Base-by-base conservation (phyloP, 352 stramenopile genomes). In the Phytopythium delawarense region DNA sequence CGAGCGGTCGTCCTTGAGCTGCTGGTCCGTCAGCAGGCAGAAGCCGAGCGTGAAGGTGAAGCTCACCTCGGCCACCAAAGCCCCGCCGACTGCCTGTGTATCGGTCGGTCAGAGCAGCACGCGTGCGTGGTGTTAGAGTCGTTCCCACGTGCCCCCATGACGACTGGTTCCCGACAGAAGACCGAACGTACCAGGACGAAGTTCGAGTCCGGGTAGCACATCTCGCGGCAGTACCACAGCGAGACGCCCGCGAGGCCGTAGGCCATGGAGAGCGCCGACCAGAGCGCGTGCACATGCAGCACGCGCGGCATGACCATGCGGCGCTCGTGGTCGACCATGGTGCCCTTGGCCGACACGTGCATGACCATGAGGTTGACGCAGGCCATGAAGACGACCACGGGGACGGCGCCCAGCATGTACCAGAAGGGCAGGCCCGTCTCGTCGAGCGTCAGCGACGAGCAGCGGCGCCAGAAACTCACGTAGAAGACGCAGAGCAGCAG, bases 331-430 rank as follows among this genome's bases (percentile, higher is more conserved):
- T 91, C 81, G 42, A 96, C 74, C 62, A 96, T 96, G 57, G 87
- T 94, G 54, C 87, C 87, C 67, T 91, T 89, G 21, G 79, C 74
- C 56, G 87, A 89, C 21, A 96, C 72, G 70, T 91, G 84, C 68
- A 92, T 81, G 65, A 94, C 78, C 76, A 96, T 89, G 70, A 94
- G 74, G 70, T 94, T 89, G 68, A 94, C 84, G 64, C 84, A 92
- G 55, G 72, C 81, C 67, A 91, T 88, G 73, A 96, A 96, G 60
- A 76, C 76, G 25, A 89, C 65, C 25, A 92, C 68, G 46, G 84
- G 84, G 32, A 88, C 69, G 4, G 83, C 74, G 37, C 70, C 70
- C 42, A 96, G 58, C 48, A 89, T 62, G 66, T 91, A 96, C 84
- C 84, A 96, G 65, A 96, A 94, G 12, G 80, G 74, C 35, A 90